phyloP scores from a whole-genome alignment of 345 rosid species.

The Lepidium didymum region DNA sequence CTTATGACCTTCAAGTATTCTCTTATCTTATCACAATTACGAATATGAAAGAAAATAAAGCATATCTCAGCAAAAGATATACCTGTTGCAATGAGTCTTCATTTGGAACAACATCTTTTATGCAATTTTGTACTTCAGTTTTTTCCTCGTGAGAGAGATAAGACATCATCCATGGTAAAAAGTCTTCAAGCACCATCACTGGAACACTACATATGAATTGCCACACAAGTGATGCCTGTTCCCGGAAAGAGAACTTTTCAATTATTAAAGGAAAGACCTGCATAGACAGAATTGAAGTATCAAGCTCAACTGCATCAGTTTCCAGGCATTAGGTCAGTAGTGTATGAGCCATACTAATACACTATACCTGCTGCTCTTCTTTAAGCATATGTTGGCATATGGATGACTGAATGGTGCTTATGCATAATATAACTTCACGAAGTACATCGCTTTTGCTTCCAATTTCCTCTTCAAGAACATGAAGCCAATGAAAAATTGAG shows the following conservation, averaged over 20 bases:
- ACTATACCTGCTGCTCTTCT: conserved; percentile 82
- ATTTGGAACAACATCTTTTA: conserved; percentile 58
- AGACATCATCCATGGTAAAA: conserved; percentile 81
- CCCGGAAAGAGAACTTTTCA: conserved; percentile 62
- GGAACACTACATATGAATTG: conserved; percentile 88
- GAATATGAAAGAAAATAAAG: neutral
- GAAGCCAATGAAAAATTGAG: conserved; percentile 61
- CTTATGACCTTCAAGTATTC: conserved; percentile 46
- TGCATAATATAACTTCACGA: conserved; percentile 71
- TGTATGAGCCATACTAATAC: no score
- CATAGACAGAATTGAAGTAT: neutral
- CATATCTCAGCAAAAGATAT: conserved; percentile 15
- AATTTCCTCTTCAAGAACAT: conserved; percentile 44
- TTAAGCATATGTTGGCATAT: conserved; percentile 87
- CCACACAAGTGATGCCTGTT: conserved; percentile 82
- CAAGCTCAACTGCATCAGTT: no score
- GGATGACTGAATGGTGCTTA: conserved; percentile 79
- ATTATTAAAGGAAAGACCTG: conserved; percentile 76
- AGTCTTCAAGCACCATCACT: conserved; percentile 62
- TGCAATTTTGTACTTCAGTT: conserved; percentile 49
- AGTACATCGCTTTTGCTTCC: conserved; percentile 38
- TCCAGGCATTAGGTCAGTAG: no score
- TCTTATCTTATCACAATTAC: conserved; percentile 12
- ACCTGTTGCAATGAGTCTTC: conserved; percentile 68
- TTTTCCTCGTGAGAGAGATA: conserved; percentile 64